phyloP scores from a whole-genome alignment of 2,329 filamentous ascomycete species.

The Aulographum hederae region DNA sequence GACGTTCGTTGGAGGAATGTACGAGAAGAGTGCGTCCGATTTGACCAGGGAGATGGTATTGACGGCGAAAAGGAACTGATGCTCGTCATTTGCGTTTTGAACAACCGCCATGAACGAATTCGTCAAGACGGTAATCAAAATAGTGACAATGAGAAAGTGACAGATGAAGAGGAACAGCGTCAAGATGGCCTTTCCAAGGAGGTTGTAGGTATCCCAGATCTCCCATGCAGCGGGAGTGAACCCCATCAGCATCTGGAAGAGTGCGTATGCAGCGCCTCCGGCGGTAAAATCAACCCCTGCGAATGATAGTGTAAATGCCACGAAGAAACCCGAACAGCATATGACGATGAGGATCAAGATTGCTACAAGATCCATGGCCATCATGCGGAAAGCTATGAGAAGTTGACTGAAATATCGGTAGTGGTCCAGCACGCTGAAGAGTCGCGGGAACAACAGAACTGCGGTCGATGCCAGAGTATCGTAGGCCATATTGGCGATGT shows the following conservation, averaged over 20 bases:
- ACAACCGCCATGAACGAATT: slow-evolving; percentile 94
- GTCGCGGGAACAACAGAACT: slow-evolving; percentile 71
- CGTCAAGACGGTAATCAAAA: slow-evolving; percentile 85
- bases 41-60: slow-evolving; percentile 98
- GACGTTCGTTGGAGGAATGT: slow-evolving; percentile 80
- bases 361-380: slow-evolving; percentile 77
- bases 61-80: slow-evolving; percentile 82
- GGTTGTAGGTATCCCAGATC: slow-evolving; percentile 64
- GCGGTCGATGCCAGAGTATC: slow-evolving; percentile 88
- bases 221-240: slow-evolving; percentile 94
- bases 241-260: slow-evolving; percentile 90
- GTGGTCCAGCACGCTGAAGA: slow-evolving; percentile 86
- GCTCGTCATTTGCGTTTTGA: slow-evolving; percentile 83
- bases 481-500: slow-evolving; percentile 71
- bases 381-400: slow-evolving; percentile 85
- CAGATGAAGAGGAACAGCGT: slow-evolving; percentile 80
- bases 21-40: slow-evolving; percentile 90
- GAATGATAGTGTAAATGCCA: slow-evolving; percentile 76
- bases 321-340: slow-evolving; percentile 84
- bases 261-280: slow-evolving; percentile 62
- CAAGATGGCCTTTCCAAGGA: slow-evolving; percentile 57
- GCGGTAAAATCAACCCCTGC: slow-evolving; percentile 50
- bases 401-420: slow-evolving; percentile 93
- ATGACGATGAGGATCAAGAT: slow-evolving; percentile 73
- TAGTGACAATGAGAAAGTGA: slow-evolving; percentile 87